phyloP scores from a whole-genome alignment of 768 basidiomycete species.

The Tubosaeta sp. region DNA sequence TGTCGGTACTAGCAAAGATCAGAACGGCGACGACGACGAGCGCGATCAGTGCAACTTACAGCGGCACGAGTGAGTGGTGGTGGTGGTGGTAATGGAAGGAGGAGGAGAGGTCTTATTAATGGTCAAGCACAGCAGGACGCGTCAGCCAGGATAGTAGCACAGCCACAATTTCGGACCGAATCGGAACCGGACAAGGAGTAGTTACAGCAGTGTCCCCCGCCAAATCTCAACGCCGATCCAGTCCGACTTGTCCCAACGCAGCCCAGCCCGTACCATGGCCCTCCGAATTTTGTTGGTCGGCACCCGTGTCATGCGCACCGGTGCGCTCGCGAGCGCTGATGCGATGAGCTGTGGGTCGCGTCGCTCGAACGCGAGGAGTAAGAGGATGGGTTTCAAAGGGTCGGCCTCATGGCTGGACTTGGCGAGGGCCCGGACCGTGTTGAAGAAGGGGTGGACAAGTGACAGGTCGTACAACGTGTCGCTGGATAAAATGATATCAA shows the following conservation, averaged over 20 bases:
- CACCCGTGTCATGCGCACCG: conserved; percentile 56
- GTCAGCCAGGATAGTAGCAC: conserved; percentile 24
- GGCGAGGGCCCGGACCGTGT: conserved; percentile 57
- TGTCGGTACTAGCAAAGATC: conserved; percentile 6
- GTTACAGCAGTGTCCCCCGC: conserved; percentile 28
- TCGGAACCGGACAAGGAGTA: background rate
- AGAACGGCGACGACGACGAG: background rate
- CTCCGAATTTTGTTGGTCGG: conserved; percentile 55
- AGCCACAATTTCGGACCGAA: conserved; percentile 15
- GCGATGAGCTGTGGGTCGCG: conserved; percentile 69
- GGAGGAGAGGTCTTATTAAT: conserved; percentile 21
- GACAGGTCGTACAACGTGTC: conserved; percentile 73
- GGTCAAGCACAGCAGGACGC: conserved; percentile 29
- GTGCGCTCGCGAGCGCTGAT: conserved; percentile 53
- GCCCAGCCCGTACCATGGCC: conserved; percentile 53
- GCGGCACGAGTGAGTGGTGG: background rate
- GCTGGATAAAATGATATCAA: conserved; percentile 76
- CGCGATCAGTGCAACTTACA: background rate
- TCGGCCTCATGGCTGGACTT: conserved; percentile 3
- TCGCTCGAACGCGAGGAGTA: conserved; percentile 63
- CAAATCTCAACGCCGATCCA: conserved; percentile 85
- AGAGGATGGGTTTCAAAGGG: background rate
- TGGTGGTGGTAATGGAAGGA: background rate
- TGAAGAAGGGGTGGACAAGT: conserved; percentile 66
- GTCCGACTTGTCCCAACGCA: conserved; percentile 60